Evolutionary conservation across 306 rosid genomes (phyloP).

Genomic region (Malus asiatica): DNA sequence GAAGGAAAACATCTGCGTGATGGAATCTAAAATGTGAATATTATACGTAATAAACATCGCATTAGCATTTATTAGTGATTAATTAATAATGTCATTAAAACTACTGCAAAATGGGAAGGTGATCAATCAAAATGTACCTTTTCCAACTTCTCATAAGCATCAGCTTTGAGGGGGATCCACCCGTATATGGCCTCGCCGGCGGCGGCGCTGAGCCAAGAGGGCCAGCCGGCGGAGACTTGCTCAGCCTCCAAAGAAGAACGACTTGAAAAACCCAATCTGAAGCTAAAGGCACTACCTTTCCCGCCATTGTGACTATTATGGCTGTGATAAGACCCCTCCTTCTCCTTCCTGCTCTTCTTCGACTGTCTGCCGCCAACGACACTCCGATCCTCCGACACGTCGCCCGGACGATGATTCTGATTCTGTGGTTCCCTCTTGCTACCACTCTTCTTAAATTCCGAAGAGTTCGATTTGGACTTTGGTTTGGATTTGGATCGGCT

Average conservation of each 20-base stretch:
- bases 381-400: constrained; percentile 26
- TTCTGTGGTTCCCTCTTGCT: constrained; percentile 9
- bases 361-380: constrained; percentile 18
- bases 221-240: constrained; percentile 97
- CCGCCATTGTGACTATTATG: constrained; percentile 1
- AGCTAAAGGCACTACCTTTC: constrained; percentile 34
- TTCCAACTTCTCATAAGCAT: constrained; percentile 77
- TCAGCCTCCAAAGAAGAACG: constrained; percentile 58
- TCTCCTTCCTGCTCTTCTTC: constrained; percentile 35
- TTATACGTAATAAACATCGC: too few species aligned
- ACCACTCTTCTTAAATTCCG: background rate
- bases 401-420: background rate
- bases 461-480: background rate
- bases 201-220: constrained; percentile 74
- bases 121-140: constrained; percentile 39
- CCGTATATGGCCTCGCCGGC: constrained; percentile 91
- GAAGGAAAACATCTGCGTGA: background rate
- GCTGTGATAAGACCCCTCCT: constrained; percentile 8
- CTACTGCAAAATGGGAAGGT: background rate
- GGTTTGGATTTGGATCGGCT: background rate
- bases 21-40: background rate
- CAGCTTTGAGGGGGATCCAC: constrained; percentile 93
- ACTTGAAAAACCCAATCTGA: constrained; percentile 40
- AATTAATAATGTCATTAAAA: too few species aligned
- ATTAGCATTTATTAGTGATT: too few species aligned